These are phyloP conservation scores for Aquilaria yunnanensis DNA, from an alignment of 345 rosid species.

Conservation along the genomic window DNA sequence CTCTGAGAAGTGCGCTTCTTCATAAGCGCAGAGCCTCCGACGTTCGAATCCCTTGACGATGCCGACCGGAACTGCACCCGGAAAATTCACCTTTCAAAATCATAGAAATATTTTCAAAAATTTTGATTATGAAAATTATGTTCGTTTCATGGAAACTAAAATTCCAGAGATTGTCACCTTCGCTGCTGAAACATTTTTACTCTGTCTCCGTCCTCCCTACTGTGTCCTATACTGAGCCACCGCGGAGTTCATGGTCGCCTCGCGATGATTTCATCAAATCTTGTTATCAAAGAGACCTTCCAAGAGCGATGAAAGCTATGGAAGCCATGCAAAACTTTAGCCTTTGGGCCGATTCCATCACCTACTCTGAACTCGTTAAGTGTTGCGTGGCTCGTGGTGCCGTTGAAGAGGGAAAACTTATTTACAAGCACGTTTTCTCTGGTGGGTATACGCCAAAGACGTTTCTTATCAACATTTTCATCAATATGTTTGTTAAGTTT, in stretches of 20 bases:
- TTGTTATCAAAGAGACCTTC: conserved; percentile 43
- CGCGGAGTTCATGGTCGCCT: conserved; percentile 12
- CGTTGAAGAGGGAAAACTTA: conserved; percentile 28
- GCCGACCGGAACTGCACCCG: neutral
- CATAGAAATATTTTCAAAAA: neutral
- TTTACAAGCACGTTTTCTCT: conserved; percentile 41
- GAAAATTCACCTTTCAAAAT: neutral
- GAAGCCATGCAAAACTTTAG: conserved; percentile 30
- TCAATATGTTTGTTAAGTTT: conserved; percentile 40
- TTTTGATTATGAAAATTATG: conserved; percentile 4
- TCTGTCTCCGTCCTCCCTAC: conserved; percentile 9
- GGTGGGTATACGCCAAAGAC: conserved; percentile 31
- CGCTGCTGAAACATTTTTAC: conserved; percentile 8
- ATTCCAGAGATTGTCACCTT: neutral
- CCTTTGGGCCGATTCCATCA: conserved; percentile 33
- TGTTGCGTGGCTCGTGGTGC: conserved; percentile 37
- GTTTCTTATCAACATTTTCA: conserved; percentile 34
- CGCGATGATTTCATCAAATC: conserved; percentile 35
- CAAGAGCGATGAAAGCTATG: conserved; percentile 43
- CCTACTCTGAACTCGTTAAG: conserved; percentile 47
- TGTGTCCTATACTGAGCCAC: neutral
- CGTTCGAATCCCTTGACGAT: too few species aligned
- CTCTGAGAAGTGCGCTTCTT: too few species aligned
- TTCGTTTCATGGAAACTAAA: conserved; percentile 7
- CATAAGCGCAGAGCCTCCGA: too few species aligned